Evolutionary conservation across 495 filamentous ascomycete genomes (phyloP), one percentile per base, ranked within the genome.

Genomic region (Parathielavia hyrcaniae): DNA sequence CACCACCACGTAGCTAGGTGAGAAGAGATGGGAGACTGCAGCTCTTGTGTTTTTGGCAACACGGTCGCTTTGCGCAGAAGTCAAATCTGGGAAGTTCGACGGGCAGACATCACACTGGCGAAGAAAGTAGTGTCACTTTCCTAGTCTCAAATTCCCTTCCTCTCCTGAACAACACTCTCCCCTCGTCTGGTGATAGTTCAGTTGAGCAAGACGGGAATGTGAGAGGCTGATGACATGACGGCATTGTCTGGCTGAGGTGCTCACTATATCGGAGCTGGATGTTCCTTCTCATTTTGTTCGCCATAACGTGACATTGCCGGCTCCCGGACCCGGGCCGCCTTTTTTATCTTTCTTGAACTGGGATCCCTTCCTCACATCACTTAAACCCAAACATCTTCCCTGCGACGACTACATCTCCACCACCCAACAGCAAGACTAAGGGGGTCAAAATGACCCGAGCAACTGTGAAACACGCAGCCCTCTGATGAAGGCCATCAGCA

Each of bases 301-400:
- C 40, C 47, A 22, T 44, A 38, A 23, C n/a, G 26, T 30, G 26
- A 6, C 26, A 30, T 36, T 55, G 41, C 53, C 53, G 32, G 34
- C 19, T 45, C 38, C 26, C 39, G 53, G 34, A 40, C 40, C 40
- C 44, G 16, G 46, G 13, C 30, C 23, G n/a, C 12, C 19, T 16
- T 10, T 9, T 40, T 22, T 43, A 41, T 53, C 50, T 46, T 32
- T 57, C 34, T 57, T 46, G 36, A 50, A 17, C 36, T 23, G 54
- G 38, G 48, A 48, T 58, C 56, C 56, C 52, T 58, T 39, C 48
- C 32, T 12, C 26, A 46, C 26, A 46, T 43, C 47, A 38, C 19
- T 46, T 46, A 17, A 46, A 23, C 46, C 8, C 17, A 16, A 32
- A 17, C 13, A 20, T 22, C 19, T 26, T 47, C 26, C 16, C 22